Evolutionary conservation across 108 stramenopile genomes (phyloP), one percentile per base, ranked within the genome.

Genomic region (Parmales sp.): DNA sequence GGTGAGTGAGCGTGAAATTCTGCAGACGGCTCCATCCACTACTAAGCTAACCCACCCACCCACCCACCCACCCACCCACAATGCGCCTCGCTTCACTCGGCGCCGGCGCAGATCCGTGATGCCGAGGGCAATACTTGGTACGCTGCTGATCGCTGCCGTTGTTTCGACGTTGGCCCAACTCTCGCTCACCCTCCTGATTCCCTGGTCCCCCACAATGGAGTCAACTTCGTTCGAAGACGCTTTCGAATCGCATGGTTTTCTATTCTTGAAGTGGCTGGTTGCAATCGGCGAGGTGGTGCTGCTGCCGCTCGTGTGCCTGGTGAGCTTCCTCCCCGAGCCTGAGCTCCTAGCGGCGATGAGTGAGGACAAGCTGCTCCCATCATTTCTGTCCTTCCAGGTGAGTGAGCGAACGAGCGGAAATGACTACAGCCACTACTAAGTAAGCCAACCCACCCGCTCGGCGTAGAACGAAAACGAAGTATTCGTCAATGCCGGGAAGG

Each of bases 271-370:
- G 37, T 51, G 37, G 37, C 19, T 49, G 13, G 23, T 37, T 4
- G 45, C 39, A 2, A 46, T 68, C 18, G 67, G 67, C 29, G 67
- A 68, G 46, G 49, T 68, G 4, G 45, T 19, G 46, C 46, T 51
- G 13, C 46, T 68, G 45, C 67, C 67, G 3, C 50, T 68, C 22
- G 67, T 68, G 37, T 20, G 46, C 45, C 46, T 68, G 19, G 43
- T 51, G 4, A 28, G 25, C 46, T 68, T 68, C 43, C 22, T 68
- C 37, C 67, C 67, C 19, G 45, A 68, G 67, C 67, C 67, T 16
- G 49, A 51, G 34, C 50, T 68, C 3, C 43, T 43, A 8, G 46
- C 46, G 4, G 67, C 67, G 18, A 49, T 68, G 46, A 25, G 39
- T 11, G 50, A 37, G 46, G 67, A 68, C 46, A 20, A 20, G 6